Conservation (phyloP, 106 monocot species). For the Posidonia australis region DNA sequence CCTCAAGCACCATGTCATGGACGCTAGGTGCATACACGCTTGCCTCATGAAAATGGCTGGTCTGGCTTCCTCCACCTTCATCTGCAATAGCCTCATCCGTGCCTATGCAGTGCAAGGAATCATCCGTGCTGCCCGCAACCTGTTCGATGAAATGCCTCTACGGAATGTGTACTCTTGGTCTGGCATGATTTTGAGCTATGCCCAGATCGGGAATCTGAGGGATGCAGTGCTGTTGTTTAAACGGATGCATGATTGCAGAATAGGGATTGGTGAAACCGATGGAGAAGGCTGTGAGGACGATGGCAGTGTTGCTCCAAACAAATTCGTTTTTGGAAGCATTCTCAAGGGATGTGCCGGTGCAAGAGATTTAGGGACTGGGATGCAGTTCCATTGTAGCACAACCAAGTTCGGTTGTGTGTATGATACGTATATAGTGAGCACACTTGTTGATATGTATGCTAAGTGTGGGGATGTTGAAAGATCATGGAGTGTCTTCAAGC, state of each 20-base stretch:
- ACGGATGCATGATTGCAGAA: conserved; percentile 3
- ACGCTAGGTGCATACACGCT: conserved; percentile 7
- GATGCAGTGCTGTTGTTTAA: conserved; percentile 19
- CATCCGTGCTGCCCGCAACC: conserved; percentile 5
- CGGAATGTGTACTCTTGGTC: conserved; percentile 11
- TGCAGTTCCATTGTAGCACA: conserved; percentile 34
- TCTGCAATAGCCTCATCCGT: conserved; percentile 18
- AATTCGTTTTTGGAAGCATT: conserved; percentile 30
- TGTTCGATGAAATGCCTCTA: conserved; percentile 24
- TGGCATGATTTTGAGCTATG: conserved; percentile 15
- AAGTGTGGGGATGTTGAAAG: conserved; percentile 29
- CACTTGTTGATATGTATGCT: conserved; percentile 49
- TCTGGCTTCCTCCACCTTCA: conserved; percentile 12
- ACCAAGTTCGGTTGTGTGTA: conserved; percentile 35
- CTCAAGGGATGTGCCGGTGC: conserved; percentile 32
- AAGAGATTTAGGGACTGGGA: conserved; percentile 24
- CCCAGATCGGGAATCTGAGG: conserved; percentile 12
- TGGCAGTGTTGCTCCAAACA: conserved; percentile 11
- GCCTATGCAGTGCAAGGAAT: neutral
- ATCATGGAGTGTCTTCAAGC: conserved; percentile 33
- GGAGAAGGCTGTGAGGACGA: neutral
- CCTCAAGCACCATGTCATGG: neutral
- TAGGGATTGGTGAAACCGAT: neutral
- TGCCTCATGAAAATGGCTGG: conserved; percentile 6
- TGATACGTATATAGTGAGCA: conserved; percentile 25